phyloP scores from a whole-genome alignment of 257 asterid species.

The Penstemon davidsonii region DNA sequence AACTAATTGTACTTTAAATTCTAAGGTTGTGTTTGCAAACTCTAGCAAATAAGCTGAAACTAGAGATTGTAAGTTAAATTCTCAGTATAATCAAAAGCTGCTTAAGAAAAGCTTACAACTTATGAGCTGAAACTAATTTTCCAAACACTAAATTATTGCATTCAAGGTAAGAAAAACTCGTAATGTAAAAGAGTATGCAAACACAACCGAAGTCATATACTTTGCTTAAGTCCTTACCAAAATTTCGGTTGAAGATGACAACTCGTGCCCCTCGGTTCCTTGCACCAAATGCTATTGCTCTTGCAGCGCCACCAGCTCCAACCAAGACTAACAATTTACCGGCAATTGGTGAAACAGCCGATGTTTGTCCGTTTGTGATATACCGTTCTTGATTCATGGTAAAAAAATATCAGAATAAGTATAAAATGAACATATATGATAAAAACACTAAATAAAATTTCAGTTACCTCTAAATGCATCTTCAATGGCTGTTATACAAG shows the following conservation, averaged over 20 bases:
- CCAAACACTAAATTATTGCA: no score
- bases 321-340: constrained; percentile 65
- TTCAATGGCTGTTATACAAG: constrained; percentile 66
- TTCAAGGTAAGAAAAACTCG: no score
- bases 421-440: no score
- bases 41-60: no score
- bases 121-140: background rate
- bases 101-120: no score
- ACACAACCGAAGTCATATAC: no score
- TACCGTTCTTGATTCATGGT: constrained; percentile 34
- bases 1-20: no score
- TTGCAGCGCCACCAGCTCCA: constrained; percentile 86
- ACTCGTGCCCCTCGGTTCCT: constrained; percentile 72
- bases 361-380: constrained; percentile 32
- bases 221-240: constrained; percentile 37
- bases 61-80: no score
- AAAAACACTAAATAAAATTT: no score
- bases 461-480: constrained; percentile 55
- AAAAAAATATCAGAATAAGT: background rate
- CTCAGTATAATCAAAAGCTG: no score
- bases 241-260: constrained; percentile 66
- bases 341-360: constrained; percentile 51
- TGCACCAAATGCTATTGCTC: constrained; percentile 78
- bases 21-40: no score
- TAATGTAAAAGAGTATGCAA: no score